A percentile compares a stretch with the other conserved stretches of the same genome.
Conservation (phyloP, 2,329 filamentous ascomycete species). For the Paraconiothyrium sp. region DNA sequence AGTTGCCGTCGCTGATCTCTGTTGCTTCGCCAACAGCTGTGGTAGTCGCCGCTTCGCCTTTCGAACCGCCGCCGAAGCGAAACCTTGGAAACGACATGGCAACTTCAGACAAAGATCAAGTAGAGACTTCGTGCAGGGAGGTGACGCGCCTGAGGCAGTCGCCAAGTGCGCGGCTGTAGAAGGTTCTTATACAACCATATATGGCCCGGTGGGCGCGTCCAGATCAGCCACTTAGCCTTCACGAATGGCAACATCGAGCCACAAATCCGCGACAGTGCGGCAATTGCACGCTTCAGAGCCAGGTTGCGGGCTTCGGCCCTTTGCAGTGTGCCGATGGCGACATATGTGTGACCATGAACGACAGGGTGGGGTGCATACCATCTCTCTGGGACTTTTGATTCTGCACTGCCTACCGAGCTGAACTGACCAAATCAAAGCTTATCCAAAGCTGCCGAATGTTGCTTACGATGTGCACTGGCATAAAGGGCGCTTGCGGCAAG, state of each 20-base stretch:
- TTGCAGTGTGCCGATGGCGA: neutral
- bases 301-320: neutral
- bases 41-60: neutral
- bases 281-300: neutral
- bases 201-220: neutral
- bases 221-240: neutral
- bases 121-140: neutral
- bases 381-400: neutral
- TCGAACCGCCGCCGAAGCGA: constrained; percentile 8
- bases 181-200: neutral
- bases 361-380: constrained; percentile 2
- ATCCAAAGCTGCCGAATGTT: neutral
- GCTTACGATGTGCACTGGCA: neutral
- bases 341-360: constrained; percentile 3
- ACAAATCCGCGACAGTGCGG: constrained; percentile 10
- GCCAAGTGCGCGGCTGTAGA: neutral
- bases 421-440: neutral
- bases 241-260: constrained; percentile 15
- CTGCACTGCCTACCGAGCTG: neutral
- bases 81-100: constrained; percentile 8
- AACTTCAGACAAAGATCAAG: neutral
- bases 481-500: neutral
- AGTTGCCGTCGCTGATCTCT: constrained; percentile 49
- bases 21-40: constrained; percentile 11
- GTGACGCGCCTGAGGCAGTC: neutral